phyloP scores from a whole-genome alignment of 345 rosid species.

The Moricandia arvensis region DNA sequence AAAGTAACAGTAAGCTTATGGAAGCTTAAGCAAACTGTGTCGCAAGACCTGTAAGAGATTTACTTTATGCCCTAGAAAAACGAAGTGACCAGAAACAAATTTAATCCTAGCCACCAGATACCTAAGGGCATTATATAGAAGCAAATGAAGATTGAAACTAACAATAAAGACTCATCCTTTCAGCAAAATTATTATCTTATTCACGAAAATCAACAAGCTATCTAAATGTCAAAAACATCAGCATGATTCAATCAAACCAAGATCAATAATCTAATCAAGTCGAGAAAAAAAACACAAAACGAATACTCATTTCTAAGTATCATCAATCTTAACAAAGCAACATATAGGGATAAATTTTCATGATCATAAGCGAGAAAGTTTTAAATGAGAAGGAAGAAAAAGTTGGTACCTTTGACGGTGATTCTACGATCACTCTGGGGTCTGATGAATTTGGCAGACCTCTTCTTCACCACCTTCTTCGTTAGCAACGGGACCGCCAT shows the following conservation, averaged over 20 bases:
- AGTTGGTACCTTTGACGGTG: constrained; percentile 63
- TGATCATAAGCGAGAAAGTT: not conserved
- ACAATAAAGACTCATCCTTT: constrained; percentile 40
- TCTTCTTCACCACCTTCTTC: constrained; percentile 84
- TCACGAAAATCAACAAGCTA: not conserved
- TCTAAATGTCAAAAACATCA: not conserved
- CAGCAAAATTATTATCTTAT: not conserved
- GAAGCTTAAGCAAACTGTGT: constrained; percentile 32
- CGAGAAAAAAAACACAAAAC: constrained; percentile 32
- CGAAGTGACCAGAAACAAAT: constrained; percentile 64
- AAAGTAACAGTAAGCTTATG: constrained; percentile 38
- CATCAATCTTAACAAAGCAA: not conserved
- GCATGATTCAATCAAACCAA: not conserved
- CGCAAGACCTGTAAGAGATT: constrained; percentile 57
- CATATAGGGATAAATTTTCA: not conserved
- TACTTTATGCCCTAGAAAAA: constrained; percentile 60
- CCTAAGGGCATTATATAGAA: constrained; percentile 53
- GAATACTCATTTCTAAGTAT: constrained; percentile 36
- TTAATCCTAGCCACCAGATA: constrained; percentile 70
- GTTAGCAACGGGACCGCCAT: constrained; percentile 75
- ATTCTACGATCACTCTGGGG: constrained; percentile 81
- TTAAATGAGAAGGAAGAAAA: not conserved
- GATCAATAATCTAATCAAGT: constrained; percentile 22
- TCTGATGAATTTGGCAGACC: constrained; percentile 74
- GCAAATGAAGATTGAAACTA: not conserved